phyloP scores from a whole-genome alignment of 129 eudicot genomes.

The Solidago caesia region DNA sequence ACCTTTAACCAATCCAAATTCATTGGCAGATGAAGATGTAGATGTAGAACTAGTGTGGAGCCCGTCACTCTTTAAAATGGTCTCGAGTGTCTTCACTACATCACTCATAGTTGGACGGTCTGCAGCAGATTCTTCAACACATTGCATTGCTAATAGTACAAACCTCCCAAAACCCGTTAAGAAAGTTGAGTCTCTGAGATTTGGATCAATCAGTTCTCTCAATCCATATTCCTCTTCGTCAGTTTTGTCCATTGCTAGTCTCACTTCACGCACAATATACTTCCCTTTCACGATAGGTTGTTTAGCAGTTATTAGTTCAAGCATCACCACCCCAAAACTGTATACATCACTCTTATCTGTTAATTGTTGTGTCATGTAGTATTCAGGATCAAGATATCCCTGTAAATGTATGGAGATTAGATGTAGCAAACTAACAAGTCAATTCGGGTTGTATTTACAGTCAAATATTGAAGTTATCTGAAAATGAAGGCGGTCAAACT shows the following conservation, averaged over 20 bases:
- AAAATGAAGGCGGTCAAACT: not conserved
- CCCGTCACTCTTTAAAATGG: conserved; percentile 64
- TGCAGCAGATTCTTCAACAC: conserved; percentile 84
- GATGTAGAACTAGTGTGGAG: conserved; percentile 46
- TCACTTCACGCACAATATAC: conserved; percentile 91
- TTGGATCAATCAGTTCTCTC: conserved; percentile 61
- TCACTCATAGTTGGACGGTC: conserved; percentile 94
- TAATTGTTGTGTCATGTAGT: conserved; percentile 94
- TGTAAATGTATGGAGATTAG: conserved; percentile 21
- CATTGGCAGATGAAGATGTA: conserved; percentile 61
- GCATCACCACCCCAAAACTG: conserved; percentile 96
- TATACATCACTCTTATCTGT: conserved; percentile 95
- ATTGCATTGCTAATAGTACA: conserved; percentile 72
- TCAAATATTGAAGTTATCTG: not conserved
- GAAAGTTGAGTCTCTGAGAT: conserved; percentile 35
- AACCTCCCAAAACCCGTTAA: conserved; percentile 59
- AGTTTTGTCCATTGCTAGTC: conserved; percentile 49
- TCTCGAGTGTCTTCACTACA: conserved; percentile 72
- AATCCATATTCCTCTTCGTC: conserved; percentile 61
- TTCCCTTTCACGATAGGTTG: conserved; percentile 86
- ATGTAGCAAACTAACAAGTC: not conserved
- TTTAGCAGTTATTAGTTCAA: conserved; percentile 78
- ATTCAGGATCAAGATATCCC: conserved; percentile 99
- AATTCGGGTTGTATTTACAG: not conserved
- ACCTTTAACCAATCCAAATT: conserved; percentile 45